Conservation (phyloP, 768 basidiomycete species). For the Psilocybe cyanescens region DNA sequence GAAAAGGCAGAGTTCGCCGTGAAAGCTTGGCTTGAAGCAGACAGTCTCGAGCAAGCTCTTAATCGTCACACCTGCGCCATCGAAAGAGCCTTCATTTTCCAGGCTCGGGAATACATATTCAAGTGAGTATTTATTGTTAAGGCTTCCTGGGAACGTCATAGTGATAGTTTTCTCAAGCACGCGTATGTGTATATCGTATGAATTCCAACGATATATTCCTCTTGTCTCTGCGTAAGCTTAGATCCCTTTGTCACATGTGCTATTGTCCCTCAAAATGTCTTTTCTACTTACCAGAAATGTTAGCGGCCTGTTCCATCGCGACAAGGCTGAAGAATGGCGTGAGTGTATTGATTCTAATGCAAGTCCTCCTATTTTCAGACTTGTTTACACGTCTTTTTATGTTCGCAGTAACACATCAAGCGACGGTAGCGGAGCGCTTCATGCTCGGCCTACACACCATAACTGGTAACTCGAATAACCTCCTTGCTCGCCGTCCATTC, state of each 20-base stretch:
- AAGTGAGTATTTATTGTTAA: constrained; percentile 52
- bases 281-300: constrained; percentile 36
- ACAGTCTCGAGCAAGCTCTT: constrained; percentile 64
- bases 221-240: constrained; percentile 54
- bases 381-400: constrained; percentile 7
- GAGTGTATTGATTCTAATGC: constrained; percentile 28
- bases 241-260: background rate
- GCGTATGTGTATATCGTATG: constrained; percentile 71
- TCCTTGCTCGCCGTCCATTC: constrained; percentile 62
- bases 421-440: constrained; percentile 58
- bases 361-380: background rate
- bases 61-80: constrained; percentile 67
- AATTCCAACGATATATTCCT: constrained; percentile 68
- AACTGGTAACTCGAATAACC: constrained; percentile 55
- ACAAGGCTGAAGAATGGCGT: constrained; percentile 73
- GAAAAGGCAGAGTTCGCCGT: constrained; percentile 67
- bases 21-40: constrained; percentile 72
- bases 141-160: constrained; percentile 6
- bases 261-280: background rate
- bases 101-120: constrained; percentile 76
- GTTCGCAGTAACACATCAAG: constrained; percentile 60
- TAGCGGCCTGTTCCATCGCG: constrained; percentile 49
- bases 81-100: constrained; percentile 70
- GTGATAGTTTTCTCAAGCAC: constrained; percentile 44
- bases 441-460: constrained; percentile 63